Evolutionary conservation across 2,329 filamentous ascomycete genomes (phyloP), one percentile per base, ranked within the genome.

Genomic region (Leptographium procerum): DNA sequence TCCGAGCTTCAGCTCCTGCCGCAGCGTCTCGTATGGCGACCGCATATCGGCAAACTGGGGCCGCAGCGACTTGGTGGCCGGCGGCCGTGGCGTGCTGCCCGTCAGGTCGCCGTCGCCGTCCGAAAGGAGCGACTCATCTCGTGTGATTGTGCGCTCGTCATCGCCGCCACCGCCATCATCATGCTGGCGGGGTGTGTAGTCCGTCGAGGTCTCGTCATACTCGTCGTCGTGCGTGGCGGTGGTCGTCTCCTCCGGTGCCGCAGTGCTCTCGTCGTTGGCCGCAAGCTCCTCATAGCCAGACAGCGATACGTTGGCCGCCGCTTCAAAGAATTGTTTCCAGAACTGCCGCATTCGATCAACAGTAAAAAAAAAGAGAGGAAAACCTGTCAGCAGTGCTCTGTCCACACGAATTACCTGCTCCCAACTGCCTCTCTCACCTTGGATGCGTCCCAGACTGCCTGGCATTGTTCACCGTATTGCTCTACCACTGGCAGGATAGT

Each of bases 311-410:
- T 99, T 97, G 69, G 94, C 94, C 53, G 91, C 96, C 40, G 94
- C 91, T 74, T 99, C 94, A 73, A 99, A 99, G 77, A 99, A 99
- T 76, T 97, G 91, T 73, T 99, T 99, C 94, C 94, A 99, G 73
- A 99, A 99, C 88, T 95, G 67, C n/a, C 19, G n/a, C 8, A 16
- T 24, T 47, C 19, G 28, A n/a, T n/a, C n/a, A n/a, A n/a, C n/a
- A n/a, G n/a, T n/a, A n/a, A n/a, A n/a, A n/a, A n/a, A n/a, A n/a
- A n/a, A n/a, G n/a, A n/a, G n/a, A n/a, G 2, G 6, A n/a, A 26
- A 22, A 24, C 1, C 29, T 1, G 36, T 55, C 28, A 55, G 52
- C 19, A 2, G 6, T 19, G 13, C 3, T 13, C 13, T 3, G 5
- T 6, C 31, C 31, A 33, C 31, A 33, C 31, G 31, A 4, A 11